Evolutionary conservation across 2,329 filamentous ascomycete species (phyloP).

Genomic region (Aaosphaeria pasadenensis): DNA sequence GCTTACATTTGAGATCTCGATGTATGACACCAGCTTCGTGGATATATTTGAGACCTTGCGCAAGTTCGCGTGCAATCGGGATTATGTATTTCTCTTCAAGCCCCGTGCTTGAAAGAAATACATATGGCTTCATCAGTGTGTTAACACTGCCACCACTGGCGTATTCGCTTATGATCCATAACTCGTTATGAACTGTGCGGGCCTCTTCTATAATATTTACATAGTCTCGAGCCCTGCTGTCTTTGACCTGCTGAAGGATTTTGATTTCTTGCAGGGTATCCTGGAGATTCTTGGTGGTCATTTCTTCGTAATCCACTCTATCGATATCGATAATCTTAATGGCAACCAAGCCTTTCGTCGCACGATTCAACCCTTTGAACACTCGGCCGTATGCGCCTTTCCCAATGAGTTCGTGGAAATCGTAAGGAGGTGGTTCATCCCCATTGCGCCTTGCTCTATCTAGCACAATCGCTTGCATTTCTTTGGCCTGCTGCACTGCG

Average conservation of each 20-base stretch:
- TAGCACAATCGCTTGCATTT: conserved; percentile 64
- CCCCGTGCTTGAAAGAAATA: conserved; percentile 17
- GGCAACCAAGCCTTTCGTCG: conserved; percentile 57
- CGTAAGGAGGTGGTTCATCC: conserved; percentile 62
- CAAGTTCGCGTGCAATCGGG: conserved; percentile 62
- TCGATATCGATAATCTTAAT: conserved; percentile 86
- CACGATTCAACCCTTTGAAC: conserved; percentile 58
- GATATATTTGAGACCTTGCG: conserved; percentile 59
- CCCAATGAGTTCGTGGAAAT: conserved; percentile 69
- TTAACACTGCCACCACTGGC: conserved; percentile 79
- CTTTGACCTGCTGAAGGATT: conserved; percentile 69
- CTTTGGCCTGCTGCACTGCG: conserved; percentile 66
- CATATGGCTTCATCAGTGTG: conserved; percentile 55
- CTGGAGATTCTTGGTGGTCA: conserved; percentile 41
- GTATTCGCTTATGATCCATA: conserved; percentile 89
- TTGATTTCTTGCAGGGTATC: conserved; percentile 61
- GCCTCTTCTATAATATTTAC: conserved; percentile 81
- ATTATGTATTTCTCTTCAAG: conserved; percentile 62
- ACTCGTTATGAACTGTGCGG: conserved; percentile 70
- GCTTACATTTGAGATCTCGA: conserved; percentile 60
- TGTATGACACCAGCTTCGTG: conserved; percentile 66
- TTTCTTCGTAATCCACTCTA: conserved; percentile 59
- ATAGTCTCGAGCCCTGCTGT: conserved; percentile 74
- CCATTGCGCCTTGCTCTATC: conserved; percentile 60
- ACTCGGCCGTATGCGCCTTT: conserved; percentile 74